These are phyloP conservation scores for Meyerozyma guilliermondii DNA, from an alignment of 1,139 yeast species.

Conservation along the genomic window DNA sequence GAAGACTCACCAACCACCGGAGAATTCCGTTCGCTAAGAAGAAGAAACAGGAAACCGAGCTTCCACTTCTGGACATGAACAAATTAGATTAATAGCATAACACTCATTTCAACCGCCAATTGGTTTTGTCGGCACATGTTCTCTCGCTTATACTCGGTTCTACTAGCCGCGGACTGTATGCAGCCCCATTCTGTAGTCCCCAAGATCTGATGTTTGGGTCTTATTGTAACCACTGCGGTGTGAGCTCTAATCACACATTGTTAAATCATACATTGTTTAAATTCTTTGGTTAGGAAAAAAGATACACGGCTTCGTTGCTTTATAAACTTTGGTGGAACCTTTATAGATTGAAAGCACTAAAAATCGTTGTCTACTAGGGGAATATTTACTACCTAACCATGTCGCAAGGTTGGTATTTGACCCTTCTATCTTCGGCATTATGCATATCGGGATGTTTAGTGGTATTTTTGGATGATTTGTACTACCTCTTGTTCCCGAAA, in stretches of 20 bases:
- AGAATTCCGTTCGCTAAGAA: conserved; percentile 25
- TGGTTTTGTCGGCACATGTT: too few relatives aligned
- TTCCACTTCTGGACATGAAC: neutral
- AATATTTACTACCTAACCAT: neutral
- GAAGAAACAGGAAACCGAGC: conserved; percentile 11
- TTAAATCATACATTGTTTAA: neutral
- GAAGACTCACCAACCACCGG: conserved; percentile 30
- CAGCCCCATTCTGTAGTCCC: neutral
- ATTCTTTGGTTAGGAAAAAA: too few relatives aligned
- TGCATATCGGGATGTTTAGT: conserved; percentile 57
- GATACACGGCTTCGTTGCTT: too few relatives aligned
- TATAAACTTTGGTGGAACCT: too few relatives aligned
- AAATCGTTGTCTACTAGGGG: too few relatives aligned
- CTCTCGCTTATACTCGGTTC: too few relatives aligned
- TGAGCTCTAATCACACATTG: neutral
- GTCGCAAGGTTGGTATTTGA: conserved; percentile 52
- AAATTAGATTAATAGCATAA: neutral
- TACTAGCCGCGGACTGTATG: neutral
- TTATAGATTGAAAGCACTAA: too few relatives aligned
- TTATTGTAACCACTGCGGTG: neutral
- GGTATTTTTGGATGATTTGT: conserved; percentile 47
- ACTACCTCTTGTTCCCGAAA: conserved; percentile 35
- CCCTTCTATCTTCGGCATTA: conserved; percentile 49
- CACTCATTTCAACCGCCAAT: too few relatives aligned
- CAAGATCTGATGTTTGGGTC: neutral